phyloP scores from a whole-genome alignment of 2,329 filamentous ascomycete species.

The Talaromyces marneffei region DNA sequence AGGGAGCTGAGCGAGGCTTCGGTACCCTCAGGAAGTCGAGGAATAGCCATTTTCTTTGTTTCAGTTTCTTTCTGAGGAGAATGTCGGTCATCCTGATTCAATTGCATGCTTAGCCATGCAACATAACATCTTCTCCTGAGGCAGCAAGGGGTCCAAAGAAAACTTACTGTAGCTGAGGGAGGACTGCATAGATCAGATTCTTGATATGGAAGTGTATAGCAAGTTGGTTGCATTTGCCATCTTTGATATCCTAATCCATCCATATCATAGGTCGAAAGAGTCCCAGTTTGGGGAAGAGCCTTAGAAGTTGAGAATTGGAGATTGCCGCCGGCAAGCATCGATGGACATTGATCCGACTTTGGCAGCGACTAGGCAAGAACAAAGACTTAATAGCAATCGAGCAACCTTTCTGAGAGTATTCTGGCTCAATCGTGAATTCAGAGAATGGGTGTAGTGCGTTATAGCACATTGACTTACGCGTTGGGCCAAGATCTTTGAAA shows the following conservation, averaged over 20 bases:
- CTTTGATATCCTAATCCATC: conserved; percentile 24
- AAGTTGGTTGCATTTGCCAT: conserved; percentile 28
- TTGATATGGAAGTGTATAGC: conserved; percentile 28
- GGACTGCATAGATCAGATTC: conserved; percentile 28
- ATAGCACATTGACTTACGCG: background rate
- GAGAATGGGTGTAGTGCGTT: background rate
- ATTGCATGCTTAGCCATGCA: background rate
- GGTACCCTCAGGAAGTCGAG: conserved; percentile 29
- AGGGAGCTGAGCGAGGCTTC: conserved; percentile 30
- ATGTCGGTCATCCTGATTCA: conserved; percentile 22
- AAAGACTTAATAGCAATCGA: background rate
- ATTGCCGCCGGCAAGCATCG: conserved; percentile 8
- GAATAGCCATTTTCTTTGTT: conserved; percentile 33
- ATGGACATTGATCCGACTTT: conserved; percentile 5
- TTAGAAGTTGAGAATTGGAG: conserved; percentile 2
- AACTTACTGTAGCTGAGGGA: conserved; percentile 25
- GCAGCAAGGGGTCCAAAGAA: background rate
- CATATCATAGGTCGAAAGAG: conserved; percentile 20
- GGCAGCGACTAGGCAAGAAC: background rate
- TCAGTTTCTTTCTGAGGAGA: conserved; percentile 23
- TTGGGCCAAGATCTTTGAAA: background rate
- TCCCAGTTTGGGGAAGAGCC: background rate
- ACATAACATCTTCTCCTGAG: background rate
- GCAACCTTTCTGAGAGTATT: background rate
- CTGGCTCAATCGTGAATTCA: background rate